Conservation (phyloP, 2,329 filamentous ascomycete genomes). For the Lasiodiplodia theobromae region DNA sequence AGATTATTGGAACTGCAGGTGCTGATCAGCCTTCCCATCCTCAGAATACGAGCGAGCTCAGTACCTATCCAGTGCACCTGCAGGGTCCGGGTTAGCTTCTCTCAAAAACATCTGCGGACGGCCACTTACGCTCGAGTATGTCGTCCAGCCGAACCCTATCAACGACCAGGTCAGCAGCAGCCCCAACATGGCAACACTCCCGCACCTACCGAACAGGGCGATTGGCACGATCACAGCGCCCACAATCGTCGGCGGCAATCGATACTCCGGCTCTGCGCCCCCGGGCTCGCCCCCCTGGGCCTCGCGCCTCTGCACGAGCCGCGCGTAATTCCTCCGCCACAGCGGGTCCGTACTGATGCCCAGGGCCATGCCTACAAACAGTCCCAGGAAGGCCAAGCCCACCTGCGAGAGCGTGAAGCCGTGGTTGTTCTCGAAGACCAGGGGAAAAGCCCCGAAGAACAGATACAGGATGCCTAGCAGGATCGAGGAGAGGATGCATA, state of each 20-base stretch:
- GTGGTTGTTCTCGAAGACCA: constrained; percentile 78
- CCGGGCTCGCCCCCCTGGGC: constrained; percentile 60
- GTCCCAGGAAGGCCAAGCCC: constrained; percentile 79
- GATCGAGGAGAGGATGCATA: constrained; percentile 84
- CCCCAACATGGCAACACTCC: constrained; percentile 15
- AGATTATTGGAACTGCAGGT: constrained; percentile 57
- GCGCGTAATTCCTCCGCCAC: constrained; percentile 67
- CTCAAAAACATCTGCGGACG: constrained; percentile 58
- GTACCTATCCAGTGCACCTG: constrained; percentile 61
- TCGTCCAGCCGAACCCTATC: constrained; percentile 80
- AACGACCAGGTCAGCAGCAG: constrained; percentile 38
- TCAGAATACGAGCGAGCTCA: constrained; percentile 38
- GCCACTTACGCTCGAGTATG: constrained; percentile 73
- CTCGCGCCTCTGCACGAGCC: constrained; percentile 63
- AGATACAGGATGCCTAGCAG: constrained; percentile 88
- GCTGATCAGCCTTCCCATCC: constrained; percentile 40
- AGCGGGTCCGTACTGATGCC: constrained; percentile 70
- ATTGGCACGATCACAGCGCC: constrained; percentile 81
- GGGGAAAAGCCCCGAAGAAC: constrained; percentile 86
- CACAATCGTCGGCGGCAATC: constrained; percentile 70
- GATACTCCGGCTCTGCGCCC: constrained; percentile 83
- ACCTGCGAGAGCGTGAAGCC: constrained; percentile 80
- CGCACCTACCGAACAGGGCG: constrained; percentile 74
- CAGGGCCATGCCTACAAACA: constrained; percentile 71
- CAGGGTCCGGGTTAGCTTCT: constrained; percentile 42